Evolutionary conservation across 148 eudicot species (phyloP).

Genomic region (Chenopodium formosanum): DNA sequence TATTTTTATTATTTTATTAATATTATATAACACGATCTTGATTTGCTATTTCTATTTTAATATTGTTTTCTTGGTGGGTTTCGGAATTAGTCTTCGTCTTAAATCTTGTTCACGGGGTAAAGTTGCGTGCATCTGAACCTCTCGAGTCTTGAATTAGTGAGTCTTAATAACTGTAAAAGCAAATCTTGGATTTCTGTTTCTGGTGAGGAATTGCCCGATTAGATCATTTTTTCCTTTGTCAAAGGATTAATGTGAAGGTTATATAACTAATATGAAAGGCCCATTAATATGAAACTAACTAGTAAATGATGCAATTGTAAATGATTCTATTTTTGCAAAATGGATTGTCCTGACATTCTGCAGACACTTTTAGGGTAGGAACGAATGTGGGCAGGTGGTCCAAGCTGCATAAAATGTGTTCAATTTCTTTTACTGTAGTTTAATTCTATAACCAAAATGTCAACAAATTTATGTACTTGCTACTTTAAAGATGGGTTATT

Average conservation of each 20-base stretch:
- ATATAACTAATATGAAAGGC: too few species aligned
- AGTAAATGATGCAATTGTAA: not conserved
- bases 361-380: not conserved
- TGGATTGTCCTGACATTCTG: slow-evolving; percentile 4
- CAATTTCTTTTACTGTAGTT: not conserved
- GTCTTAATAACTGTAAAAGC: too few species aligned
- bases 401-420: slow-evolving; percentile 10
- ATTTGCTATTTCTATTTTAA: not conserved
- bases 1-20: not conserved
- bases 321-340: not conserved
- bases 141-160: too few species aligned
- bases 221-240: too few species aligned
- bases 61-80: not conserved
- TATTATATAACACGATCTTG: not conserved
- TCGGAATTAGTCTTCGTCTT: not conserved
- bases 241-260: too few species aligned
- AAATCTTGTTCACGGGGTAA: not conserved
- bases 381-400: slow-evolving; percentile 15
- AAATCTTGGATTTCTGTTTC: too few species aligned
- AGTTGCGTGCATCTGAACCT: not conserved
- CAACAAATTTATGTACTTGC: not conserved
- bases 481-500: slow-evolving; percentile 2
- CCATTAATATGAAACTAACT: too few species aligned
- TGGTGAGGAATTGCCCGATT: too few species aligned
- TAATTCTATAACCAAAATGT: too few species aligned